phyloP scores from a whole-genome alignment of 495 filamentous ascomycete genomes.

The Xylaria cubensis region DNA sequence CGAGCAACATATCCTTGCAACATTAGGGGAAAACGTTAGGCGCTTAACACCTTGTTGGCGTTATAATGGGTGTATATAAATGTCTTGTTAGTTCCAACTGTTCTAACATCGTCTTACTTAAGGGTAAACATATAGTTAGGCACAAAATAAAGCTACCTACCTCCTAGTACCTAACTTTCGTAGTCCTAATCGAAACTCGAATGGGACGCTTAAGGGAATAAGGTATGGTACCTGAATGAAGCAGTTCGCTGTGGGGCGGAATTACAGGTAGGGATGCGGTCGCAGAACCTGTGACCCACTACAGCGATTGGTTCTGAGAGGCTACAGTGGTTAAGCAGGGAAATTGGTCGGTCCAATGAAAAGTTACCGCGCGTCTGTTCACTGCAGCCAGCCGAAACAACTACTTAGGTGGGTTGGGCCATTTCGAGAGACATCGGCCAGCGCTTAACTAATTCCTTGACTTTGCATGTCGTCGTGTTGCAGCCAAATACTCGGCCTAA shows the following conservation, averaged over 20 bases:
- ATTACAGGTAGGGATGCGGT: slow-evolving; percentile 16
- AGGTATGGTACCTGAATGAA: background rate
- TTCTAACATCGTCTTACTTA: background rate
- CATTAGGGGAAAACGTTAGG: no score
- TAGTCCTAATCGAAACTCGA: background rate
- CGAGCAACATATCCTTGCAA: no score
- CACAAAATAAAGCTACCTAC: background rate
- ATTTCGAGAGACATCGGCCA: slow-evolving; percentile 22
- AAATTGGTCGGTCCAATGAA: slow-evolving; percentile 33
- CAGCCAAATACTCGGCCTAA: background rate
- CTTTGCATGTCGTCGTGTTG: background rate
- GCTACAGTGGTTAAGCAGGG: slow-evolving; percentile 21
- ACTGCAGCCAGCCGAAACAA: slow-evolving; percentile 32
- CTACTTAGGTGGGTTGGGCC: background rate
- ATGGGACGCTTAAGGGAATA: background rate
- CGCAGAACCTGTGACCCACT: slow-evolving; percentile 31
- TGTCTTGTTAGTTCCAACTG: no score
- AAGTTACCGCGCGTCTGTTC: slow-evolving; percentile 38
- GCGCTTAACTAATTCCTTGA: slow-evolving; percentile 37
- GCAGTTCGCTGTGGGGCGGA: background rate
- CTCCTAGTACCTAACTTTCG: no score
- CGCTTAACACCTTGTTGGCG: no score
- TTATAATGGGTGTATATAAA: no score
- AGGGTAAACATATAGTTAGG: background rate
- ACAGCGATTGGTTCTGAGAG: slow-evolving; percentile 35